These are phyloP conservation scores for Fallopia convolvulus DNA, from an alignment of 148 eudicot species.

Conservation along the genomic window DNA sequence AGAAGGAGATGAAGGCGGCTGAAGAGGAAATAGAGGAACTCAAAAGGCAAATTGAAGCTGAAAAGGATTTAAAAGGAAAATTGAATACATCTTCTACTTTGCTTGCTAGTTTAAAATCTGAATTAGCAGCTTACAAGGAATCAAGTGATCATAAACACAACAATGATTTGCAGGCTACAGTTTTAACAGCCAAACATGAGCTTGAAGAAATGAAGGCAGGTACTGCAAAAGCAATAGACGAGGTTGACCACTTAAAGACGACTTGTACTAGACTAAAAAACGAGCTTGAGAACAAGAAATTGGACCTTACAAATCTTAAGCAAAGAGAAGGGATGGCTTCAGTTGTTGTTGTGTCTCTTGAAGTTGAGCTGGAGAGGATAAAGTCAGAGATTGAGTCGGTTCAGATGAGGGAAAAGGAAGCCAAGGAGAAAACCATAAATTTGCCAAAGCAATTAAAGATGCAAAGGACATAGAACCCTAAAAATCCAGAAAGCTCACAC, in stretches of 20 bases:
- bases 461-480: no score
- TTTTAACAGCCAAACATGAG: conserved; percentile 46
- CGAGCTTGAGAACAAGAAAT: conserved; percentile 65
- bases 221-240: conserved; percentile 60
- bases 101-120: conserved; percentile 46
- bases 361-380: conserved; percentile 64
- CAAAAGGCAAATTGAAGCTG: no score
- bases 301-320: conserved; percentile 40
- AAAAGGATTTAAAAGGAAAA: no score
- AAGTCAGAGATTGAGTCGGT: conserved; percentile 57
- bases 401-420: conserved; percentile 14
- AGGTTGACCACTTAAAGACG: conserved; percentile 53
- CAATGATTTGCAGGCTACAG: conserved; percentile 42
- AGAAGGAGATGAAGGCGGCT: no score
- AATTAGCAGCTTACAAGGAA: conserved; percentile 46
- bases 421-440: no score
- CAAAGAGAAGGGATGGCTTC: conserved; percentile 90
- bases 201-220: conserved; percentile 63
- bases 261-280: conserved; percentile 57
- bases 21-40: no score
- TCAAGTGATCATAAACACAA: conserved; percentile 24
- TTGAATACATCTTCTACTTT: conserved; percentile 38
- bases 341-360: conserved; percentile 67
- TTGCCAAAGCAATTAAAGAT: no score
- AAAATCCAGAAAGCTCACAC: no score